phyloP scores from a whole-genome alignment of 192 early-diverging fungal species.

The Coemansia biformis region DNA sequence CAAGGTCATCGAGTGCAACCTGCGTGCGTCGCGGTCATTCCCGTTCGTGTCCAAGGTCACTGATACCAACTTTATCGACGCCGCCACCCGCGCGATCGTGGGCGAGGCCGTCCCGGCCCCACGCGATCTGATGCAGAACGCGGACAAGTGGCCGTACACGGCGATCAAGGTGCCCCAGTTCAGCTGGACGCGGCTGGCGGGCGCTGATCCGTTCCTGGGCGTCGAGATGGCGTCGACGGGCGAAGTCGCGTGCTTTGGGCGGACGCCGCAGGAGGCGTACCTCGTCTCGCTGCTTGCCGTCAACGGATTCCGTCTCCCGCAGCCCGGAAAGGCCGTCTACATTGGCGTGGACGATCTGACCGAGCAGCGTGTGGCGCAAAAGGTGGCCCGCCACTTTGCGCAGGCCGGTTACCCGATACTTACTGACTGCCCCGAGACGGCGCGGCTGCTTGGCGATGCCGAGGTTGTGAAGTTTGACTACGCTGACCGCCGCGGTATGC shows the following conservation, averaged over 20 bases:
- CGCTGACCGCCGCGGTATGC: constrained; percentile 54
- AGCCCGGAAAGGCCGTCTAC: constrained; percentile 55
- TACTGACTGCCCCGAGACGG: constrained; percentile 60
- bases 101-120: constrained; percentile 57
- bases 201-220: constrained; percentile 94
- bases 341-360: constrained; percentile 74
- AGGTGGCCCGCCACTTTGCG: constrained; percentile 60
- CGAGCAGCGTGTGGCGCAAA: constrained; percentile 59
- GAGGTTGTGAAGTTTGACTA: constrained; percentile 51
- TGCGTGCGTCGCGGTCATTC: constrained; percentile 96
- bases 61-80: constrained; percentile 86
- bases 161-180: constrained; percentile 96
- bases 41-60: constrained; percentile 96
- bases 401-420: constrained; percentile 63
- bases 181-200: constrained; percentile 89
- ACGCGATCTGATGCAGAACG: constrained; percentile 47
- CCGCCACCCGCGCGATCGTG: constrained; percentile 79
- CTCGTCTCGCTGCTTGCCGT: constrained; percentile 74
- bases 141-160: constrained; percentile 58
- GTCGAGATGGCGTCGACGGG: constrained; percentile 99
- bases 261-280: constrained; percentile 84
- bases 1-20: constrained; percentile 98
- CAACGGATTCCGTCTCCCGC: constrained; percentile 86
- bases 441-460: constrained; percentile 42
- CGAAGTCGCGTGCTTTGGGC: constrained; percentile 96